These are phyloP conservation scores for Solanum verrucosum DNA, from an alignment of 257 asterid genomes.

Conservation along the genomic window DNA sequence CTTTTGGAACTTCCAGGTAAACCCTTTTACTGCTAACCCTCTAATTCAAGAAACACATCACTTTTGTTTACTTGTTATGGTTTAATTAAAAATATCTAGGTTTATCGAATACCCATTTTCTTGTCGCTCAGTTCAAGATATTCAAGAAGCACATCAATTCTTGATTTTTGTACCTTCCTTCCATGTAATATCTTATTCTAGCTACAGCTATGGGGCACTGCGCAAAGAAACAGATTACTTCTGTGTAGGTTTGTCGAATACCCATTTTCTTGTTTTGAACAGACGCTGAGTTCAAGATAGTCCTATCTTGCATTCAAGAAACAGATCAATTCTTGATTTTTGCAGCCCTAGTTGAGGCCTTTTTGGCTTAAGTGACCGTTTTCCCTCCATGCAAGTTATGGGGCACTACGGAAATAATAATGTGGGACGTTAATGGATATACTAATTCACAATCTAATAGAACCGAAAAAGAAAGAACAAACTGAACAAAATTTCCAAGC, in stretches of 20 bases:
- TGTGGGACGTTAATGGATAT: not conserved
- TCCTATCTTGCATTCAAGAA: not conserved
- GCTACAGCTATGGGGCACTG: not conserved
- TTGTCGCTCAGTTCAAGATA: not conserved
- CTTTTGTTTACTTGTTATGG: not conserved
- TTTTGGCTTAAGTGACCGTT: not conserved
- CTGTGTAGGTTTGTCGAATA: not conserved
- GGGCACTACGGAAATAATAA: not conserved
- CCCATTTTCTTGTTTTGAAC: not conserved
- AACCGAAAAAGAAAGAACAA: not conserved
- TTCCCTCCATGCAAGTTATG: not conserved
- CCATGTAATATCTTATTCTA: not conserved
- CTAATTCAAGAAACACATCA: not conserved
- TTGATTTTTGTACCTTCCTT: not conserved
- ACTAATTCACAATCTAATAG: not conserved
- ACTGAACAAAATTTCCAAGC: not conserved
- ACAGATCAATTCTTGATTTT: not conserved
- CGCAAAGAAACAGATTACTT: not conserved
- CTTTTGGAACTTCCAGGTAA: constrained; percentile 95
- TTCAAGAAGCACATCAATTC: not conserved
- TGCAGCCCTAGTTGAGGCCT: not conserved
- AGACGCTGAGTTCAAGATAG: not conserved
- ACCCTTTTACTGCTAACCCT: not conserved
- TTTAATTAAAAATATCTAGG: not conserved
- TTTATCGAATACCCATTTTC: not conserved